These are phyloP conservation scores for Tuber aestivum DNA, from an alignment of 495 filamentous ascomycete species.

Conservation along the genomic window DNA sequence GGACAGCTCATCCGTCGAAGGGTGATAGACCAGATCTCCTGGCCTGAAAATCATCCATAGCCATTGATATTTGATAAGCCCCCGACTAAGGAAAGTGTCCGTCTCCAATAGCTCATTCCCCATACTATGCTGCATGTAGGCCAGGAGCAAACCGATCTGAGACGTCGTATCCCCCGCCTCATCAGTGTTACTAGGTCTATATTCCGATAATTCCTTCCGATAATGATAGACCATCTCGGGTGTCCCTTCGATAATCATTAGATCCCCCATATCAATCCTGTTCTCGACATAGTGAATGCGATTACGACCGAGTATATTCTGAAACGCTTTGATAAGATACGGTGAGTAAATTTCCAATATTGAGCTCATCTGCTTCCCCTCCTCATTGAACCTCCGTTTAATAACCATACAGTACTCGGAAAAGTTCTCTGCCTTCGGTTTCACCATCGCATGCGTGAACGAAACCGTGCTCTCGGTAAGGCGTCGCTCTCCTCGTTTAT, in stretches of 20 bases:
- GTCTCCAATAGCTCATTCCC: neutral
- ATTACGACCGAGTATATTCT: neutral
- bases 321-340: constrained; percentile 1
- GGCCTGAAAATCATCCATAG: constrained; percentile 41
- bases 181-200: neutral
- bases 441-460: neutral
- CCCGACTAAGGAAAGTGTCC: neutral
- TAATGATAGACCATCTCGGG: neutral
- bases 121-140: neutral
- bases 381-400: neutral
- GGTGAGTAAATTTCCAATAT: neutral
- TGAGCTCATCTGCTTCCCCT: neutral
- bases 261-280: neutral
- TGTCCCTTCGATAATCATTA: neutral
- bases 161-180: neutral
- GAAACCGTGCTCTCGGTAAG: neutral
- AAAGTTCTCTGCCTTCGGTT: neutral
- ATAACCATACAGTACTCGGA: neutral
- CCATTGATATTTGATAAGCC: constrained; percentile 29
- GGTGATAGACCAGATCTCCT: constrained; percentile 31
- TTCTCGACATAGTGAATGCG: neutral
- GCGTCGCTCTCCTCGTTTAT: neutral
- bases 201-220: neutral
- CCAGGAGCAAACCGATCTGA: neutral
- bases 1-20: neutral